Percentiles rank a stretch among this genome's conserved stretches.
Evolutionary conservation across 2,329 filamentous ascomycete genomes (phyloP).

Genomic region (Penicillium sp.): DNA sequence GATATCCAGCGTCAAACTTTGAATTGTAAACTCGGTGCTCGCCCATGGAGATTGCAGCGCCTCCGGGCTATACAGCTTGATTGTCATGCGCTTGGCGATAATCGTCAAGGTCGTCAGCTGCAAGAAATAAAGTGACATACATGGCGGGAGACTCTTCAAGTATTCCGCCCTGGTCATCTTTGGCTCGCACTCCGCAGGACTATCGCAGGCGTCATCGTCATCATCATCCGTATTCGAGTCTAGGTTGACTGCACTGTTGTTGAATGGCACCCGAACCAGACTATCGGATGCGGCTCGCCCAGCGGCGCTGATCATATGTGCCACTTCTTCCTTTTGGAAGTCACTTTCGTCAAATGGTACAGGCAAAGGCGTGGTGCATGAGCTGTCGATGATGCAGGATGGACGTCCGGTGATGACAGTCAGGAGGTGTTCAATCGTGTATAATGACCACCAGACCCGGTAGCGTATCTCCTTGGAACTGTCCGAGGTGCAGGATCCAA

Average conservation of each 20-base stretch:
- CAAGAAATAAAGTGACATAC: constrained; percentile 40
- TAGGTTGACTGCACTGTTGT: constrained; percentile 20
- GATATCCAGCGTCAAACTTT: constrained; percentile 35
- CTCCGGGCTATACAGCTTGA: constrained; percentile 39
- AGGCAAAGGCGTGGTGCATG: constrained; percentile 41
- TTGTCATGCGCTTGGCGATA: constrained; percentile 36
- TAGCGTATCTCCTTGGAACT: constrained; percentile 43
- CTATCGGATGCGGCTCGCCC: constrained; percentile 18
- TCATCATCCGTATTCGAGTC: constrained; percentile 20
- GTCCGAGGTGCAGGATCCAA: constrained; percentile 34
- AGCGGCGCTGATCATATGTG: constrained; percentile 24
- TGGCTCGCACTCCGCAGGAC: constrained; percentile 11
- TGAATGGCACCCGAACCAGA: constrained; percentile 20
- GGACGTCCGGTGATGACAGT: constrained; percentile 44
- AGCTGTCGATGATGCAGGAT: constrained; percentile 39
- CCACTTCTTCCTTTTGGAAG: constrained; percentile 33
- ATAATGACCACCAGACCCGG: constrained; percentile 45
- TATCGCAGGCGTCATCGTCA: constrained; percentile 19
- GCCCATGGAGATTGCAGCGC: constrained; percentile 35
- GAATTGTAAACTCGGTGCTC: constrained; percentile 37
- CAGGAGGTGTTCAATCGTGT: constrained; percentile 41
- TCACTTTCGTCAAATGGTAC: constrained; percentile 40
- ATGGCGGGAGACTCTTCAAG: constrained; percentile 34
- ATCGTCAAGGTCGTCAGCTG: constrained; percentile 36
- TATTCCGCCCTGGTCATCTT: constrained; percentile 30